These are phyloP conservation scores for Avena sativa DNA, from an alignment of 176 grass and related monocot genomes.

Conservation along the genomic window DNA sequence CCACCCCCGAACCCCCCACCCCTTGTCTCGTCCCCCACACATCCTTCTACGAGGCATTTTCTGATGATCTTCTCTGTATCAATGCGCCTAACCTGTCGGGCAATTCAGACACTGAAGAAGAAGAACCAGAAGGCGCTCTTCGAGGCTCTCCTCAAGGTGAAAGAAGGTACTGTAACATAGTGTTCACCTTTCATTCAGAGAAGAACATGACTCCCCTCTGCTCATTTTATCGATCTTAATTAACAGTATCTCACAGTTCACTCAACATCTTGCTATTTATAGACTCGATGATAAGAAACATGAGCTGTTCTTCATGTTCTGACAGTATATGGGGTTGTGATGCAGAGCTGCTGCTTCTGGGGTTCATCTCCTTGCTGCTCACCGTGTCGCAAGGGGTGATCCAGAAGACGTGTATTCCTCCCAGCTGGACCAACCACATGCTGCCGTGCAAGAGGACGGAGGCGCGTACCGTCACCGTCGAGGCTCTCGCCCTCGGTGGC, in stretches of 20 bases:
- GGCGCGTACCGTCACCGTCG: slow-evolving; percentile 28
- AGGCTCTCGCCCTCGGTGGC: slow-evolving; percentile 9
- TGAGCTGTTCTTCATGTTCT: not conserved
- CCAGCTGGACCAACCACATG: slow-evolving; percentile 65
- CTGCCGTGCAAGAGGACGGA: slow-evolving; percentile 63
- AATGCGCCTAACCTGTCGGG: not conserved
- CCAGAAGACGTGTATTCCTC: slow-evolving; percentile 76
- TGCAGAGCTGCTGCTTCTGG: slow-evolving; percentile 93
- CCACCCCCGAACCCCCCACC: too few relatives aligned
- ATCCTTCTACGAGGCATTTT: too few relatives aligned
- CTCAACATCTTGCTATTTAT: too few relatives aligned
- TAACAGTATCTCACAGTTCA: not conserved
- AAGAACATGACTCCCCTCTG: too few relatives aligned
- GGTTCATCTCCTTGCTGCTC: slow-evolving; percentile 96
- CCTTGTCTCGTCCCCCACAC: too few relatives aligned
- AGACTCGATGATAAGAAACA: not conserved
- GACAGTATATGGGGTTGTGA: not conserved
- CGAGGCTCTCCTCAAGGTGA: slow-evolving; percentile 94
- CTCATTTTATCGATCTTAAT: not conserved
- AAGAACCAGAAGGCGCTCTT: slow-evolving; percentile 91
- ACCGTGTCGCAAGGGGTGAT: slow-evolving; percentile 79
- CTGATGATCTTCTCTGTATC: not conserved
- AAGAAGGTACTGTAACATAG: slow-evolving; percentile 63
- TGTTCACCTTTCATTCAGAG: not conserved
- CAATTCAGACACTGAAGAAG: slow-evolving; percentile 60